Evolutionary conservation across 2,329 filamentous ascomycete species (phyloP), one percentile per base, ranked within the genome.

Genomic region (Neofusicoccum sp.): DNA sequence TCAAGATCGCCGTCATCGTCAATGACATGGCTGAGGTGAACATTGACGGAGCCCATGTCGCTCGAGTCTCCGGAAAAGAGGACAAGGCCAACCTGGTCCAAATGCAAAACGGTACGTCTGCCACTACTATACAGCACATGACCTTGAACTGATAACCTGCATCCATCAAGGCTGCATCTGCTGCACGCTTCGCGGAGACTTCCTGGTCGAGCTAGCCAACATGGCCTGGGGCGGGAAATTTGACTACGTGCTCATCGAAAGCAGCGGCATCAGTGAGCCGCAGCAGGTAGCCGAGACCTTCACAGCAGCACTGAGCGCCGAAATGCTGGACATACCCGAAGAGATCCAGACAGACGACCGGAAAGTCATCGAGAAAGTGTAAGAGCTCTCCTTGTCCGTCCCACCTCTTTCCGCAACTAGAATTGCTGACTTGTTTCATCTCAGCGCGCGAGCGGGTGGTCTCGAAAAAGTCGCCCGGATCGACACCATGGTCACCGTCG

Each of bases 271-370:
- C 64, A 89, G 87, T 65, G 87, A 89, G 71, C 87, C 86, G 0
- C 86, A 89, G 74, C 88, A 90, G 66, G 88, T 91, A 0, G 88
- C 88, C 0, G 88, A 90, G 76, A 90, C 87, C 0, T 90, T 90
- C 66, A 86, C 87, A 34, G 75, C 79, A 4, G 82, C 72, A 54
- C 63, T 73, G 40, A 79, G 76, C 7, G 69, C 74, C 20, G 79
- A 78, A 1, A 81, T 82, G 77, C 68, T 80, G 7, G 75, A 80
- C 60, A 67, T 81, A 79, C 2, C 78, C 24, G 68, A 71, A 4
- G 73, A 73, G 7, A 70, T 75, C 64, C 75, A 79, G 51, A 72
- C 72, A 2, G 78, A 80, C 7, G 75, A 78, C 60, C 77, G 73
- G 61, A 77, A 75, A 61, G 74, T 80, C 9, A 69, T 82, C 11